Evolutionary conservation across 768 basidiomycete genomes (phyloP).

Genomic region (Trametopsis cervina): DNA sequence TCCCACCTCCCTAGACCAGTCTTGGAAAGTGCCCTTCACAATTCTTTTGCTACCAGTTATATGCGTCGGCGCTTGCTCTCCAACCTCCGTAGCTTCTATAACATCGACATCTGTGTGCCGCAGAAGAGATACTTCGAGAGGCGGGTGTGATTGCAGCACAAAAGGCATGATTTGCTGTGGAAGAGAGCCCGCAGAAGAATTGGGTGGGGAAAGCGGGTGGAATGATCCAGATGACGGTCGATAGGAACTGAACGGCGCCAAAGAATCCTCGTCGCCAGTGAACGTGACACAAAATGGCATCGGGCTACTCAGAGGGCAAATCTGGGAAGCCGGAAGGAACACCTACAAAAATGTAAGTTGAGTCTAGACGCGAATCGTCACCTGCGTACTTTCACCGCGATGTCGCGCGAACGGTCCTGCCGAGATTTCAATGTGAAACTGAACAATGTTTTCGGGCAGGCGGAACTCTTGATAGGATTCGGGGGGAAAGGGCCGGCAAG

Average conservation of each 20-base stretch:
- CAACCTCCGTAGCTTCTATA: neutral
- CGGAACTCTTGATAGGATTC: slow-evolving; percentile 7
- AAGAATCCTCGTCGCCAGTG: slow-evolving; percentile 16
- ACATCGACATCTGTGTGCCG: slow-evolving; percentile 11
- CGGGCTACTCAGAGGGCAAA: slow-evolving; percentile 19
- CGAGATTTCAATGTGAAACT: slow-evolving; percentile 12
- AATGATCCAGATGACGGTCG: slow-evolving; percentile 19
- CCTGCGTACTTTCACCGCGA: slow-evolving; percentile 16
- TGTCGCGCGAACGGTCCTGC: slow-evolving; percentile 4
- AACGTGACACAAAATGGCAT: slow-evolving; percentile 23
- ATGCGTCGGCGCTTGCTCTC: slow-evolving; percentile 7
- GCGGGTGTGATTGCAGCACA: neutral
- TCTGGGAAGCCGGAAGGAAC: slow-evolving; percentile 19
- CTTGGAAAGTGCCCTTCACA: slow-evolving; percentile 19
- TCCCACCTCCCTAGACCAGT: slow-evolving; percentile 7
- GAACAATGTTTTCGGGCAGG: slow-evolving; percentile 18
- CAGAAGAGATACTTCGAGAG: slow-evolving; percentile 5
- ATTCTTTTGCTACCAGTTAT: slow-evolving; percentile 9
- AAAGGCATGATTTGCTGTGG: slow-evolving; percentile 12
- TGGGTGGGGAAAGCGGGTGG: slow-evolving; percentile 16
- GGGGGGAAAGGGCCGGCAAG: slow-evolving; percentile 16
- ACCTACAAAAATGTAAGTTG: slow-evolving; percentile 10
- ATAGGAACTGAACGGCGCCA: slow-evolving; percentile 17
- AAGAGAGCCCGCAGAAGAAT: slow-evolving; percentile 7
- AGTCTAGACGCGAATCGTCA: neutral